Conservation (phyloP, 768 basidiomycete species). For the Astraeus odoratus region DNA sequence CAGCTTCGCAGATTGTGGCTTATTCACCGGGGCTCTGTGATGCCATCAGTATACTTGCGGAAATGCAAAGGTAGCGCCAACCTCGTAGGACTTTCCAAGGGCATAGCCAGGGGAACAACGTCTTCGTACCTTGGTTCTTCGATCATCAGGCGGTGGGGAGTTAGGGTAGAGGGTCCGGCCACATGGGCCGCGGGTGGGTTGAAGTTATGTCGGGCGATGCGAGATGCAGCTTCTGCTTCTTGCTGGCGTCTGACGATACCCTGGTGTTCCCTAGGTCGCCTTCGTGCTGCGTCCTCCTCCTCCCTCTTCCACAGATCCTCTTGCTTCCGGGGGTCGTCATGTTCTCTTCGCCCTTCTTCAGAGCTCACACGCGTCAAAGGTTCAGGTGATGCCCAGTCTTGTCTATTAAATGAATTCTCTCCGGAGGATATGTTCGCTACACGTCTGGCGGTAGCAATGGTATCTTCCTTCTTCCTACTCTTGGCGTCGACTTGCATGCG, state of each 20-base stretch:
- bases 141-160: slow-evolving; percentile 30
- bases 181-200: slow-evolving; percentile 22
- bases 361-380: slow-evolving; percentile 22
- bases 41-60: slow-evolving; percentile 22
- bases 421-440: slow-evolving; percentile 16
- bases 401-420: slow-evolving; percentile 18
- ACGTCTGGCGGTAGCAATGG: slow-evolving; percentile 18
- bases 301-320: slow-evolving; percentile 40
- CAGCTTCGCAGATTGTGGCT: slow-evolving; percentile 30
- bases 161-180: slow-evolving; percentile 23
- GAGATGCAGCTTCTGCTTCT: slow-evolving; percentile 49
- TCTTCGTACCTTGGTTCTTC: slow-evolving; percentile 26
- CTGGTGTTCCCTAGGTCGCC: slow-evolving; percentile 47
- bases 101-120: slow-evolving; percentile 37
- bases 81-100: slow-evolving; percentile 58
- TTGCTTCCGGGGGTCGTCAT: slow-evolving; percentile 32
- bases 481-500: slow-evolving; percentile 25
- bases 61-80: slow-evolving; percentile 44
- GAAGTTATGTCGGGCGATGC: slow-evolving; percentile 33
- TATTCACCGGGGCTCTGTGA: slow-evolving; percentile 18
- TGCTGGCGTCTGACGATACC: slow-evolving; percentile 52
- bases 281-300: slow-evolving; percentile 39
- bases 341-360: slow-evolving; percentile 22
- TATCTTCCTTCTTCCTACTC: slow-evolving; percentile 26
- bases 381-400: slow-evolving; percentile 18